Evolutionary conservation across 257 asterid genomes (phyloP).

Genomic region (Gentiana macrophylla): DNA sequence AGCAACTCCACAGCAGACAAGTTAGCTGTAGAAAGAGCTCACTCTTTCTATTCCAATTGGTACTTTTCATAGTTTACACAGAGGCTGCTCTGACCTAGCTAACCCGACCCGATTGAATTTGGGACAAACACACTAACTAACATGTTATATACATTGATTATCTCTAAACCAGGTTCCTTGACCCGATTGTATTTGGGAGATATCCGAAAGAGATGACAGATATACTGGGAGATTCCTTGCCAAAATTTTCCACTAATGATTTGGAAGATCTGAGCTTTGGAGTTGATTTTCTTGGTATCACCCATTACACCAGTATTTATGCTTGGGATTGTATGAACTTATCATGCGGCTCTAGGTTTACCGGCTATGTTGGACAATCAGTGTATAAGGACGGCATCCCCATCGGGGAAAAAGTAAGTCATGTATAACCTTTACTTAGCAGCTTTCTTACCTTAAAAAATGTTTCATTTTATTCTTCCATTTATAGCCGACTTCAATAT

Average conservation of each 20-base stretch:
- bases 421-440: background rate
- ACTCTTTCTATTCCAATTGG: conserved; percentile 40
- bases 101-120: too few relatives aligned
- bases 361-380: background rate
- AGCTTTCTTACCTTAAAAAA: background rate
- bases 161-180: conserved; percentile 26
- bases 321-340: conserved; percentile 39
- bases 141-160: background rate
- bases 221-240: conserved; percentile 27
- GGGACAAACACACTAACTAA: background rate
- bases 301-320: conserved; percentile 21
- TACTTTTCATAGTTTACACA: background rate
- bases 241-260: conserved; percentile 28
- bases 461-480: background rate
- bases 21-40: conserved; percentile 49
- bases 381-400: background rate
- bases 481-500: background rate
- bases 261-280: conserved; percentile 13
- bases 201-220: conserved; percentile 40
- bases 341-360: conserved; percentile 13
- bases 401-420: conserved; percentile 5
- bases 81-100: too few relatives aligned
- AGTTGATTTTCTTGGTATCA: conserved; percentile 23
- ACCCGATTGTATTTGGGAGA: conserved; percentile 36
- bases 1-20: conserved; percentile 40